These are phyloP conservation scores for Syzygium oleosum DNA, from an alignment of 345 rosid species.

Conservation along the genomic window DNA sequence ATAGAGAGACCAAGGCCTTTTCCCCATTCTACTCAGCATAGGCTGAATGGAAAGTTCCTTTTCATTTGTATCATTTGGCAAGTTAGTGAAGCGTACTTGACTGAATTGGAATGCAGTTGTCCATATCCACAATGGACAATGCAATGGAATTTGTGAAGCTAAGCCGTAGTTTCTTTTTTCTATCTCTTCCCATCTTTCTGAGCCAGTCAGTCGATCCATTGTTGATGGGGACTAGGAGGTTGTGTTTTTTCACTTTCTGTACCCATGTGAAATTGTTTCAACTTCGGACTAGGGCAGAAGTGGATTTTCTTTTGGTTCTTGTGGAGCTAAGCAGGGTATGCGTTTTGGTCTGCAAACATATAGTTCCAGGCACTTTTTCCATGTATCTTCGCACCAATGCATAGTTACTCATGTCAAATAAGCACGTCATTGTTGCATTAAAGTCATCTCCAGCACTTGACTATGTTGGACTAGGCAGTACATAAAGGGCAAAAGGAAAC, in stretches of 20 bases:
- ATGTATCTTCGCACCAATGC: not conserved
- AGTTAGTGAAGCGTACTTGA: not conserved
- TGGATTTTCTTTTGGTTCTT: not conserved
- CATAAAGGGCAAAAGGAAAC: not conserved
- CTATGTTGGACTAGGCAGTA: not conserved
- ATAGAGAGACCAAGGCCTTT: not conserved
- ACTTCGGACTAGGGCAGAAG: not conserved
- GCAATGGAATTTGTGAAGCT: not conserved
- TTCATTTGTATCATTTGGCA: not conserved
- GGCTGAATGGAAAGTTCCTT: not conserved
- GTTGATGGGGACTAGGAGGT: not conserved
- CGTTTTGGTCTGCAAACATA: not conserved
- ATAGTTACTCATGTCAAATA: not conserved
- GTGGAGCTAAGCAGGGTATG: not conserved
- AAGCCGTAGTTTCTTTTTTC: not conserved
- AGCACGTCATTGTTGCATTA: not conserved
- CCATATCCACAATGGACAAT: not conserved
- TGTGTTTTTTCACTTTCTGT: not conserved
- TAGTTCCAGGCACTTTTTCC: not conserved
- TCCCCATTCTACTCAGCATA: not conserved
- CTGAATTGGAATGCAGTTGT: not conserved
- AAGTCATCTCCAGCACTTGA: not conserved
- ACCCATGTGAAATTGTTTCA: not conserved
- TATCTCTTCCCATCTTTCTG: not conserved
- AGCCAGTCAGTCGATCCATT: too few species aligned